Conservation (phyloP, 768 basidiomycete genomes). For the Mycena filopes region DNA sequence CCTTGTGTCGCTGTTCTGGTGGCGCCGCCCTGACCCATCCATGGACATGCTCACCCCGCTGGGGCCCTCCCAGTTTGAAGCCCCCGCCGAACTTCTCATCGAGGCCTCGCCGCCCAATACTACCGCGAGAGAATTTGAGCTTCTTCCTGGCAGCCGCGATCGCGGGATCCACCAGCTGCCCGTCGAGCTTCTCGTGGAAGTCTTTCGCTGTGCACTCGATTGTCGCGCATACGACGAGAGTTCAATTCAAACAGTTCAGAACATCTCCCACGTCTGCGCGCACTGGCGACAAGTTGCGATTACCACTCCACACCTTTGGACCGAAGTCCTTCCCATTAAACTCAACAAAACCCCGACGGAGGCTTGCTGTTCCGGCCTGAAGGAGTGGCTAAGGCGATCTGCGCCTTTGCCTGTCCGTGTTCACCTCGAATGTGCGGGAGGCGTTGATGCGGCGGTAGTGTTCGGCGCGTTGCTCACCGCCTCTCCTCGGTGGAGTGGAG, state of each 20-base stretch:
- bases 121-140: neutral
- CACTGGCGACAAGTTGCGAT: constrained; percentile 22
- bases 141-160: constrained; percentile 4
- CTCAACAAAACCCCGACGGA: neutral
- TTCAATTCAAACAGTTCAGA: neutral
- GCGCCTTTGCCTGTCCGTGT: constrained; percentile 11
- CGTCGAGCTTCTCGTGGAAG: neutral
- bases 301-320: constrained; percentile 24
- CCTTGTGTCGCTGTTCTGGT: too few relatives aligned
- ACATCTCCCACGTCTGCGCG: constrained; percentile 15
- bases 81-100: too few relatives aligned
- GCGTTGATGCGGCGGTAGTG: neutral
- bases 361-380: neutral
- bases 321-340: neutral
- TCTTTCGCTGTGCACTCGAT: constrained; percentile 3
- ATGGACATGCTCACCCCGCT: too few relatives aligned
- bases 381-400: constrained; percentile 19
- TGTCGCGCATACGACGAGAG: neutral
- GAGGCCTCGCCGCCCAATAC: neutral
- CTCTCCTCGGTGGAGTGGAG: constrained; percentile 3
- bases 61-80: neutral
- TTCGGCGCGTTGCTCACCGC: neutral
- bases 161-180: neutral
- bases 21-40: too few relatives aligned
- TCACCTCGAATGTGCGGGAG: neutral